Evolutionary conservation across 2,329 filamentous ascomycete species (phyloP).

Genomic region (Escovopsis sp.): DNA sequence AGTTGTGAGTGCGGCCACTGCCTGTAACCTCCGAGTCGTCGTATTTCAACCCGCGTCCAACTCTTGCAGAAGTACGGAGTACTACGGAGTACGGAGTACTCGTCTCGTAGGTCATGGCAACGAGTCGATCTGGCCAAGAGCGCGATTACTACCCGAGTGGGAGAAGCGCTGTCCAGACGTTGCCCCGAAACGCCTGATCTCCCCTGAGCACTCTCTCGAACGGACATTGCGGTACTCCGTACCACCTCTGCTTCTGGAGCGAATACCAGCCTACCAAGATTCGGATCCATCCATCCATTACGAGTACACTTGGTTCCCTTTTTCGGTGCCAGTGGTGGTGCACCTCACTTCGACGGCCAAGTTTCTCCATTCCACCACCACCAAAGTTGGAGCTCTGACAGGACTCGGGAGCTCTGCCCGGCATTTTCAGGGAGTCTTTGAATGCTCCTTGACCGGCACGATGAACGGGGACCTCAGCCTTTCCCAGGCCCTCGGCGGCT

Average conservation of each 20-base stretch:
- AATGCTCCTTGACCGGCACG: constrained; percentile 15
- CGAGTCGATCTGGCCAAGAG: too few relatives aligned
- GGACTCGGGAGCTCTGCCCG: constrained; percentile 4
- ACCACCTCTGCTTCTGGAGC: too few relatives aligned
- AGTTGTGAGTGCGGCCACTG: too few relatives aligned
- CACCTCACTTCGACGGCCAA: not conserved
- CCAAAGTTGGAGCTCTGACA: constrained; percentile 2
- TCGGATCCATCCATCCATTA: too few relatives aligned
- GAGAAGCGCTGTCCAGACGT: too few relatives aligned
- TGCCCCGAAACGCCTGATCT: not conserved
- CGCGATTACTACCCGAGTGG: too few relatives aligned
- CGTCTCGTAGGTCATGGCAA: too few relatives aligned
- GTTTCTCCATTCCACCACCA: constrained; percentile 4
- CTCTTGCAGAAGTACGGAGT: too few relatives aligned
- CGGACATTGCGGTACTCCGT: not conserved
- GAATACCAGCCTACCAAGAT: too few relatives aligned
- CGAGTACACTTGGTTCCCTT: not conserved
- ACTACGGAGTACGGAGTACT: too few relatives aligned
- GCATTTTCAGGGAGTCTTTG: constrained; percentile 5
- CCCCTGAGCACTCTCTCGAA: not conserved
- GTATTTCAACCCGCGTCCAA: too few relatives aligned
- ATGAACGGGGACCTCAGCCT: constrained; percentile 93
- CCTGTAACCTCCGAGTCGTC: too few relatives aligned
- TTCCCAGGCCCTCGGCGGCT: constrained; percentile 78
- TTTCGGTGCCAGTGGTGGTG: not conserved